Evolutionary conservation across 257 asterid species (phyloP).

Genomic region (Nicotiana sylvestris): DNA sequence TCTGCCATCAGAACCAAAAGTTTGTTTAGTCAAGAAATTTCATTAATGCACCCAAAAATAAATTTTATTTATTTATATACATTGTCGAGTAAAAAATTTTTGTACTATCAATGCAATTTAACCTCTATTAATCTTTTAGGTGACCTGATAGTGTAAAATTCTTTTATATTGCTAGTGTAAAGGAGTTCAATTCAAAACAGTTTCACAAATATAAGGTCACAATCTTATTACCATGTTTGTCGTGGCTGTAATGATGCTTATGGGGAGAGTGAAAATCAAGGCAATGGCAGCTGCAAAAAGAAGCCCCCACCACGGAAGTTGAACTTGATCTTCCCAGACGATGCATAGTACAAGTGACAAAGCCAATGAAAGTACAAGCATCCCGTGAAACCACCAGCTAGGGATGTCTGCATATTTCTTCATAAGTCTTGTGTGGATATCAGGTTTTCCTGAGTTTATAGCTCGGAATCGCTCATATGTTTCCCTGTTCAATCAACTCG

Average conservation of each 20-base stretch:
- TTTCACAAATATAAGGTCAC: background rate
- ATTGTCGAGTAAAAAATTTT: background rate
- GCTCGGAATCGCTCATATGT: background rate
- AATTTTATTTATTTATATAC: too few relatives aligned
- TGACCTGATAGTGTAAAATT: background rate
- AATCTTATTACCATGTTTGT: conserved; percentile 8
- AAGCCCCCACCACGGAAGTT: conserved; percentile 14
- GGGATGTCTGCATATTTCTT: conserved; percentile 9
- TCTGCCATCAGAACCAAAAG: background rate
- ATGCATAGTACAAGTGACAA: conserved; percentile 1
- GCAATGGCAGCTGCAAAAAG: conserved; percentile 8
- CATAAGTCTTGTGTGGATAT: conserved; percentile 11
- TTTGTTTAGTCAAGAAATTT: background rate
- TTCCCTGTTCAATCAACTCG: background rate
- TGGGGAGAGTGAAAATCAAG: conserved; percentile 3
- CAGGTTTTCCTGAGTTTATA: background rate
- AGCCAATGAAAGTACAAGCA: background rate
- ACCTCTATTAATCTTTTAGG: background rate
- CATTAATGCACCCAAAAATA: background rate
- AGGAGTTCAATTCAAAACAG: background rate
- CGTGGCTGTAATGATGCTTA: conserved; percentile 10
- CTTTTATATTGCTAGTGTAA: too few relatives aligned
- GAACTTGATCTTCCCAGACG: background rate
- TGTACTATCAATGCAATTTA: too few relatives aligned
- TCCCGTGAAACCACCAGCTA: conserved; percentile 10